Conservation (phyloP, 2,329 filamentous ascomycete genomes). For the Fusarium buxicola region DNA sequence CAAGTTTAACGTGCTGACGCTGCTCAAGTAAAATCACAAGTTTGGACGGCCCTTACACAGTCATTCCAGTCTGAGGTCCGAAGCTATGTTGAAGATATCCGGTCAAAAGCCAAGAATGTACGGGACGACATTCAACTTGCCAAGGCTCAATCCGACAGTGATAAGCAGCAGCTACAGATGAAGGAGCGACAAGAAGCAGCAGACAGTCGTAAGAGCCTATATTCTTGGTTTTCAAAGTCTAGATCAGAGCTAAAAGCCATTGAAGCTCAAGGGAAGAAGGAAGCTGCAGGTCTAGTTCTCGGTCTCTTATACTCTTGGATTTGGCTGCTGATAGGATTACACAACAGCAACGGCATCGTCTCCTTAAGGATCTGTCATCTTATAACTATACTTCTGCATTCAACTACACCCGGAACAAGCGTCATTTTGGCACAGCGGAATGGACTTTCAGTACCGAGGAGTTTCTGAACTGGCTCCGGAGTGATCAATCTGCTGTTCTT, state of each 20-base stretch:
- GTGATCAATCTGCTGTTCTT: background rate
- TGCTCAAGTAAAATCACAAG: background rate
- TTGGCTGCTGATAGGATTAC: rapidly evolving
- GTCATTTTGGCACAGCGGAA: constrained; percentile 17
- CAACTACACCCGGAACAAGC: constrained; percentile 17
- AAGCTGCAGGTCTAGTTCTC: background rate
- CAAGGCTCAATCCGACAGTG: constrained; percentile 6
- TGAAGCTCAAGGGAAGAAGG: rapidly evolving
- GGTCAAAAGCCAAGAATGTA: constrained; percentile 6
- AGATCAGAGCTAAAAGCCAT: background rate
- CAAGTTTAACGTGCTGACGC: background rate
- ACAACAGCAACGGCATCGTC: constrained; percentile 1
- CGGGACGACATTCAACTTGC: constrained; percentile 16
- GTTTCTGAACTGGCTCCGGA: constrained; percentile 6
- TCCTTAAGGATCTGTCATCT: constrained; percentile 5
- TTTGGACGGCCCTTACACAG: constrained; percentile 8
- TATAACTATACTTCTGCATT: constrained; percentile 18
- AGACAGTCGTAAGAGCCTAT: background rate
- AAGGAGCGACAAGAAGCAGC: constrained; percentile 19
- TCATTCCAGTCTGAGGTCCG: constrained; percentile 27
- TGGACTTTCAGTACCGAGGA: constrained; percentile 13
- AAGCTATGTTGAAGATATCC: constrained; percentile 22
- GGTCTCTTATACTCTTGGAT: too few relatives aligned
- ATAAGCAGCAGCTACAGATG: constrained; percentile 11
- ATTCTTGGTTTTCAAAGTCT: background rate